phyloP scores from a whole-genome alignment of 352 stramenopile species.

The Phytophthora fragariaefolia region DNA sequence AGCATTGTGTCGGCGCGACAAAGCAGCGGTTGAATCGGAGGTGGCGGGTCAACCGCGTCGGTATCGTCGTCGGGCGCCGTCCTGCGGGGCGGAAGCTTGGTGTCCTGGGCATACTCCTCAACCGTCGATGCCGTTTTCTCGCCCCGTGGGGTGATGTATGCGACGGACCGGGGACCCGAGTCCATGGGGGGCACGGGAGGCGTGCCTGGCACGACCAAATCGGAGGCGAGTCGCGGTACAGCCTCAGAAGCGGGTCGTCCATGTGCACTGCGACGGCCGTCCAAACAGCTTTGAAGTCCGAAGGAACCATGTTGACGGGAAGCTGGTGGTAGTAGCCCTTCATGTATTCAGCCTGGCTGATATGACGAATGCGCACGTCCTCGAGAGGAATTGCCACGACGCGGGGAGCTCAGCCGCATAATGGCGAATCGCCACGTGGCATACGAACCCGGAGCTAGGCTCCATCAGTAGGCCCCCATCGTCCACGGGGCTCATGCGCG shows the following conservation, averaged over 20 bases:
- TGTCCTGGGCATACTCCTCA: background rate
- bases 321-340: background rate
- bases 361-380: background rate
- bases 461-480: background rate
- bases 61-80: too few relatives aligned
- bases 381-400: background rate
- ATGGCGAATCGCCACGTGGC: background rate
- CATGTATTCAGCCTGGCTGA: background rate
- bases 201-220: too few relatives aligned
- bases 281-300: too few relatives aligned
- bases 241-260: too few relatives aligned
- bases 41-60: too few relatives aligned
- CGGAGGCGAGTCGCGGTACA: too few relatives aligned
- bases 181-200: background rate
- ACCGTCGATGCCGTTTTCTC: conserved; percentile 1
- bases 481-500: background rate
- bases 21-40: too few relatives aligned
- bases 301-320: too few relatives aligned
- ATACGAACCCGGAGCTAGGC: background rate
- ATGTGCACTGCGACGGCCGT: too few relatives aligned
- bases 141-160: conserved; percentile 4
- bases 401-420: background rate
- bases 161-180: background rate
- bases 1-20: too few relatives aligned
- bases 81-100: too few relatives aligned